These are phyloP conservation scores for Daldinia bambusicola DNA, from an alignment of 495 filamentous ascomycete genomes.

Conservation along the genomic window DNA sequence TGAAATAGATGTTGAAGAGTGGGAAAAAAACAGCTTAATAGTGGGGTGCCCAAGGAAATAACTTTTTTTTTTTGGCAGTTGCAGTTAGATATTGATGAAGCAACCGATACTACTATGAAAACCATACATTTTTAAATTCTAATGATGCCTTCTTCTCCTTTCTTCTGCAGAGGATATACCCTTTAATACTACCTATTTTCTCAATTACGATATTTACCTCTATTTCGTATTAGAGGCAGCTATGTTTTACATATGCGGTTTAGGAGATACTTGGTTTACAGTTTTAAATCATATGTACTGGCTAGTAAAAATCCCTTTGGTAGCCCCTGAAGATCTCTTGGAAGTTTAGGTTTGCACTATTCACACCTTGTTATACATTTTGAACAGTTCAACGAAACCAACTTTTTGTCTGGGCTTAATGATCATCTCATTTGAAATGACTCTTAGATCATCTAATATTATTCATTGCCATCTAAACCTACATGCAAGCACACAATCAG, in stretches of 20 bases:
- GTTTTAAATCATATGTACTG: background rate
- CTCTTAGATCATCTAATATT: background rate
- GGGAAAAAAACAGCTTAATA: background rate
- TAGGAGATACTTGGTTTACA: background rate
- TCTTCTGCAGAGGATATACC: background rate
- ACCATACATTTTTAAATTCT: background rate
- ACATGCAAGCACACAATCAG: background rate
- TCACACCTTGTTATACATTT: background rate
- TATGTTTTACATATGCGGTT: background rate
- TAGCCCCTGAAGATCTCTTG: background rate
- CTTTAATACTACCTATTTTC: background rate
- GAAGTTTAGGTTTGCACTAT: background rate
- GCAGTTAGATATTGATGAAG: background rate
- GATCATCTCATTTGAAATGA: background rate
- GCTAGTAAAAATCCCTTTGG: background rate
- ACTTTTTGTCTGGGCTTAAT: background rate
- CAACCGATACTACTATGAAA: background rate
- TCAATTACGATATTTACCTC: background rate
- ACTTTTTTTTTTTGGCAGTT: background rate
- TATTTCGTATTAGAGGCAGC: too few relatives aligned
- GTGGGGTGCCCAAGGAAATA: background rate
- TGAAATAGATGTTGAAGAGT: background rate
- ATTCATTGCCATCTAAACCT: background rate
- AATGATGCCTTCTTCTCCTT: background rate
- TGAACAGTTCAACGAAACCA: background rate